phyloP scores from a whole-genome alignment of 345 rosid genomes.

The Excoecaria agallocha region DNA sequence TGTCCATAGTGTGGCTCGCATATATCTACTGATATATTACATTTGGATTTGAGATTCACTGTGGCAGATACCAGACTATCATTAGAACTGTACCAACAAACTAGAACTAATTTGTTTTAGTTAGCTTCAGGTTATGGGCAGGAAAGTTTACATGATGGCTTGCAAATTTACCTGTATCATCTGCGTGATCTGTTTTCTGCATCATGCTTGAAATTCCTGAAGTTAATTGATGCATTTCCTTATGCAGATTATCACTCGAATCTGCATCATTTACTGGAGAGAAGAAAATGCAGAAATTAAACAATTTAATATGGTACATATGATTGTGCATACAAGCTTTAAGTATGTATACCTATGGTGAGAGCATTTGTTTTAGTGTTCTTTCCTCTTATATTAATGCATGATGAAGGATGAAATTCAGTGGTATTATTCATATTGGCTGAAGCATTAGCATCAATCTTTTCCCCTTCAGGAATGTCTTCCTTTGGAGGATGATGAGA shows the following conservation, averaged over 20 bases:
- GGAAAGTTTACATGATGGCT: too few relatives aligned
- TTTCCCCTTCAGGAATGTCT: constrained; percentile 21
- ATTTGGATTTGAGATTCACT: constrained; percentile 27
- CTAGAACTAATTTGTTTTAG: not conserved
- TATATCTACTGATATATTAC: constrained; percentile 27
- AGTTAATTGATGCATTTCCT: constrained; percentile 26
- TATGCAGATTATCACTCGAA: constrained; percentile 32
- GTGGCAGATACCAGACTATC: constrained; percentile 31
- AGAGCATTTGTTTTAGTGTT: constrained; percentile 21
- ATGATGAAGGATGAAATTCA: constrained; percentile 22
- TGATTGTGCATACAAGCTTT: constrained; percentile 13
- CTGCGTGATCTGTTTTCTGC: constrained; percentile 26
- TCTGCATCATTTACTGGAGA: constrained; percentile 37
- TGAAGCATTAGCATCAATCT: constrained; percentile 24
- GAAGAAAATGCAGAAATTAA: constrained; percentile 11
- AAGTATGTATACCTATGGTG: constrained; percentile 34
- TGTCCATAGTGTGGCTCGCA: constrained; percentile 23
- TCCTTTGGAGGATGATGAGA: constrained; percentile 30
- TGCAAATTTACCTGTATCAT: constrained; percentile 46
- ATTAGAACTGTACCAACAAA: constrained; percentile 12
- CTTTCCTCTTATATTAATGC: constrained; percentile 31
- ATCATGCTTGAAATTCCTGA: constrained; percentile 26
- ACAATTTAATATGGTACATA: constrained; percentile 2
- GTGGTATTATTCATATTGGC: constrained; percentile 22
- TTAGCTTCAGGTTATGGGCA: constrained; percentile 7